Percentiles rank a stretch among this genome's conserved stretches.
These are phyloP conservation scores for Naganishia randhawae DNA, from an alignment of 768 basidiomycete species.

Conservation along the genomic window DNA sequence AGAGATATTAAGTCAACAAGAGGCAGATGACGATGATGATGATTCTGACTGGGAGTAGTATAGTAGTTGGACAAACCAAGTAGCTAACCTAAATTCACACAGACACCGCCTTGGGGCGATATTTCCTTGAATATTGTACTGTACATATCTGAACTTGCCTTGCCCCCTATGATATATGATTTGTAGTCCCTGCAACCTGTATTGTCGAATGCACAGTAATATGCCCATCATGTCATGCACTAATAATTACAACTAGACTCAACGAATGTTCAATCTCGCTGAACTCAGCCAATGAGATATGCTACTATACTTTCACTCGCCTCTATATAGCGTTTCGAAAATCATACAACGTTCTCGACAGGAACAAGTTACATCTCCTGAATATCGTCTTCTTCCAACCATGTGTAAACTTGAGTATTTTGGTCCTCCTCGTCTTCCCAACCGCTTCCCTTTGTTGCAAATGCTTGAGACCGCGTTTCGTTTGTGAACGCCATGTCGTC, in stretches of 20 bases:
- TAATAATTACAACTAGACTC: background rate
- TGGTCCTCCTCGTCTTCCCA: conserved; percentile 3
- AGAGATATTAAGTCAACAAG: background rate
- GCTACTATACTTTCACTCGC: background rate
- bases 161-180: background rate
- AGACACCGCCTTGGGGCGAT: background rate
- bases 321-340: background rate
- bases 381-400: conserved; percentile 51
- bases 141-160: background rate
- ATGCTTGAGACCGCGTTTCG: background rate
- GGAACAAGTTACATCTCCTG: conserved; percentile 48
- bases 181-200: background rate
- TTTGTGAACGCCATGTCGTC: background rate
- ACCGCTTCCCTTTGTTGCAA: background rate
- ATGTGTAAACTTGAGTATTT: conserved; percentile 23
- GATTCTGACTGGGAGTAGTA: conserved; percentile 15
- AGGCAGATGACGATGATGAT: conserved; percentile 6
- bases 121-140: background rate
- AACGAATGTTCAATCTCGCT: background rate
- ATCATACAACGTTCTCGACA: background rate
- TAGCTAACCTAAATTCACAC: background rate
- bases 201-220: background rate
- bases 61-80: background rate
- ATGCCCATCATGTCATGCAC: background rate
- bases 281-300: too few species aligned